A percentile compares a stretch with the other conserved stretches of the same genome.
phyloP scores from a whole-genome alignment of 1,139 yeast species.

The Zygosaccharomyces sapae region DNA sequence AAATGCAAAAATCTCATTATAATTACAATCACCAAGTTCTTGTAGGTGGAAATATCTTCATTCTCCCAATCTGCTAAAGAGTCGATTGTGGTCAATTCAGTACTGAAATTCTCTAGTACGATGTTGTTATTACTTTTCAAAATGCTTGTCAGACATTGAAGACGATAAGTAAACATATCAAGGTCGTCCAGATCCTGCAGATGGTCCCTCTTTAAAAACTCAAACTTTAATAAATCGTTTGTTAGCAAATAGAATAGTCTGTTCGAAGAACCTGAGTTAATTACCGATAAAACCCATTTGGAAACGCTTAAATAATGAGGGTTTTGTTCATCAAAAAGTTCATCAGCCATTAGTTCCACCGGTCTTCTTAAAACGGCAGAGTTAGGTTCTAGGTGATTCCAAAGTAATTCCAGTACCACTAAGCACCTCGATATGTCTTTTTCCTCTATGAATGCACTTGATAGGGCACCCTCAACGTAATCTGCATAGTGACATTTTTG shows the following conservation, averaged over 20 bases:
- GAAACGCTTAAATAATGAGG: constrained; percentile 46
- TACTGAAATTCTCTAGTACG: constrained; percentile 46
- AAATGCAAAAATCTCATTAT: constrained; percentile 44
- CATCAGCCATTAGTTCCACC: constrained; percentile 65
- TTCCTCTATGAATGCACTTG: constrained; percentile 45
- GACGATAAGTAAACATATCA: constrained; percentile 53
- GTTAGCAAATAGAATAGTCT: constrained; percentile 52
- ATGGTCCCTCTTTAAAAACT: constrained; percentile 21
- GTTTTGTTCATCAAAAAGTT: constrained; percentile 43
- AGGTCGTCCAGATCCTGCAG: constrained; percentile 49
- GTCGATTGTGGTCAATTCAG: constrained; percentile 53
- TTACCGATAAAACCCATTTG: constrained; percentile 53
- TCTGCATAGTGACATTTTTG: constrained; percentile 32
- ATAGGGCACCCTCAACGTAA: constrained; percentile 58
- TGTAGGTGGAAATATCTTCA: constrained; percentile 57
- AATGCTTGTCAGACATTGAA: constrained; percentile 50
- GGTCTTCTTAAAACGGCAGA: constrained; percentile 55
- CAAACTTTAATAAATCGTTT: constrained; percentile 27
- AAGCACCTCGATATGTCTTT: constrained; percentile 41
- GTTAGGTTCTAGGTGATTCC: constrained; percentile 54
- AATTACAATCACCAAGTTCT: constrained; percentile 48
- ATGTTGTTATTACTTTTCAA: constrained; percentile 44
- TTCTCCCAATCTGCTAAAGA: constrained; percentile 38
- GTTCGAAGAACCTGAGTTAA: constrained; percentile 53
- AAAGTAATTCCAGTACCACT: constrained; percentile 50